These are phyloP conservation scores for Kluyveromyces aestuarii DNA, from an alignment of 805 yeast species.

Conservation along the genomic window DNA sequence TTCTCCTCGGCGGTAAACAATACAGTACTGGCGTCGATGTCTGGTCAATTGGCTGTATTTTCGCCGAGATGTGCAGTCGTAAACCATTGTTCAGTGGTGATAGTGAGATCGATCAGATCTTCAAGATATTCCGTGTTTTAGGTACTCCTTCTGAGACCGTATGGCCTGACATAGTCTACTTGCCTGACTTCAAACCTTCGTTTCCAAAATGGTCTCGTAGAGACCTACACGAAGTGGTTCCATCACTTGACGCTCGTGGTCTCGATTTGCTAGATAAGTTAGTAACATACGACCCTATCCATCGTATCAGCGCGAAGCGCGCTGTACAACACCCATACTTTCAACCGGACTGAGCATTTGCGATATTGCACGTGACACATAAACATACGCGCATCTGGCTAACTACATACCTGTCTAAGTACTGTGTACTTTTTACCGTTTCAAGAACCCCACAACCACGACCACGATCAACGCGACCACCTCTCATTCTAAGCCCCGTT, in stretches of 20 bases:
- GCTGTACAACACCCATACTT: constrained; percentile 77
- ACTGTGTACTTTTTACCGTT: no score
- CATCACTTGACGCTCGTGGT: constrained; percentile 75
- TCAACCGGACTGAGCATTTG: constrained; percentile 5
- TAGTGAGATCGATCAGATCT: constrained; percentile 90
- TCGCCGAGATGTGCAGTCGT: constrained; percentile 98
- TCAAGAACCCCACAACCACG: no score
- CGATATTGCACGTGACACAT: neutral
- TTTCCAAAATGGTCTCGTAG: constrained; percentile 86
- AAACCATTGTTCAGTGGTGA: constrained; percentile 94
- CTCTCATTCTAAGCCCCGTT: no score
- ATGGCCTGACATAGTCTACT: constrained; percentile 93
- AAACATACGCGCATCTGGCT: no score
- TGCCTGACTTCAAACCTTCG: constrained; percentile 78
- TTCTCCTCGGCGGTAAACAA: constrained; percentile 85
- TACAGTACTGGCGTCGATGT: constrained; percentile 95
- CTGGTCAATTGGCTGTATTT: constrained; percentile 98
- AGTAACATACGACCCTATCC: constrained; percentile 86
- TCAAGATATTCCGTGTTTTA: constrained; percentile 84
- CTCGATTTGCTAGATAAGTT: constrained; percentile 71
- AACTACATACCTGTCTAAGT: no score
- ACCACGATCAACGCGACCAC: neutral
- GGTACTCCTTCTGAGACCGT: constrained; percentile 95
- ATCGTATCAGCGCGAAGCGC: constrained; percentile 87
- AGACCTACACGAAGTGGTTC: constrained; percentile 71